Evolutionary conservation across 2,329 filamentous ascomycete species (phyloP).

Genomic region (Alternaria dauci): DNA sequence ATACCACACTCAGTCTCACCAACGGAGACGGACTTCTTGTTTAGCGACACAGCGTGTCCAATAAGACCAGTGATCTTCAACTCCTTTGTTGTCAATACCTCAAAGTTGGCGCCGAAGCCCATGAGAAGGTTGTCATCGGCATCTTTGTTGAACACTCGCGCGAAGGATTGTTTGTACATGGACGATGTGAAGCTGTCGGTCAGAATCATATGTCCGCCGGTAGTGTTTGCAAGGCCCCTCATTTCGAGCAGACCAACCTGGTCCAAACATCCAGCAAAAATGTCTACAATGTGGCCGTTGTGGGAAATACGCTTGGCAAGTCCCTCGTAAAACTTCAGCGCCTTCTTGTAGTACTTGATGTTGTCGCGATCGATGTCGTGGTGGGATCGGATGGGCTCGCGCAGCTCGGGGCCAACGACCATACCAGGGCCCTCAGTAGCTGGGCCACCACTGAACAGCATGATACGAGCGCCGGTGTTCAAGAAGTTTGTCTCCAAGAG

Average conservation of each 20-base stretch:
- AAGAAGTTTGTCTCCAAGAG: constrained; percentile 94
- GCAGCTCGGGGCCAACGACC: constrained; percentile 93
- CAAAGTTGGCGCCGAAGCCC: constrained; percentile 96
- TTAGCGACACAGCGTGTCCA: constrained; percentile 93
- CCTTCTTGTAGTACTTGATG: constrained; percentile 99
- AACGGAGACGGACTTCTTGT: constrained; percentile 97
- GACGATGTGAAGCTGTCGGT: constrained; percentile 98
- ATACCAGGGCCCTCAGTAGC: constrained; percentile 96
- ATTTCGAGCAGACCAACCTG: constrained; percentile 97
- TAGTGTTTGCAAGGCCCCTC: constrained; percentile 96
- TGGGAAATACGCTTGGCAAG: constrained; percentile 93
- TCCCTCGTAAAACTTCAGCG: constrained; percentile 95
- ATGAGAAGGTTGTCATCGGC: constrained; percentile 92
- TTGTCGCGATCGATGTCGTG: constrained; percentile 99
- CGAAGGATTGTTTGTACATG: constrained; percentile 99
- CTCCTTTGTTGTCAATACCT: constrained; percentile 97
- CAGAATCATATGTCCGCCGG: constrained; percentile 96
- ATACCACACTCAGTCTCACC: constrained; percentile 98
- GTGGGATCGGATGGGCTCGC: constrained; percentile 96
- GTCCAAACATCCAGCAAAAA: constrained; percentile 96
- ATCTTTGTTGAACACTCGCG: constrained; percentile 96
- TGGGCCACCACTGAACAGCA: constrained; percentile 95
- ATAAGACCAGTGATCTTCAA: constrained; percentile 97
- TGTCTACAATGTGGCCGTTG: constrained; percentile 96
- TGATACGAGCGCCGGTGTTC: constrained; percentile 92